These are phyloP conservation scores for Pseudocercospora crystallina DNA, from an alignment of 2,329 filamentous ascomycete species.

Conservation along the genomic window DNA sequence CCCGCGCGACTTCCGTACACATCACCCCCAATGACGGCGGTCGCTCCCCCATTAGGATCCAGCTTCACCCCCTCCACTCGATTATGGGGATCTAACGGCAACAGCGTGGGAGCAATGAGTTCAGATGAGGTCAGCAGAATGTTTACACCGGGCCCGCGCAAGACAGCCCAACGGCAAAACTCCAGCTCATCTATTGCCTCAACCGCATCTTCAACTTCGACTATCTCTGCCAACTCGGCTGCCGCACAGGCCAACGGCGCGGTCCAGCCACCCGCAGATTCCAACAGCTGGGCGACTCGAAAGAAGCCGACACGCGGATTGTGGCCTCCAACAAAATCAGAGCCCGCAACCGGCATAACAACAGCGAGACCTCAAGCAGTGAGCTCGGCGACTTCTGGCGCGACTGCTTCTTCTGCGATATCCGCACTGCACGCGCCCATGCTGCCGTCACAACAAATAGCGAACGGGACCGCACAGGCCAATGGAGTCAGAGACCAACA, in stretches of 20 bases:
- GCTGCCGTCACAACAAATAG: conserved; percentile 67
- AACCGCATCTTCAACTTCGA: conserved; percentile 64
- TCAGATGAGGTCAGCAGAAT: conserved; percentile 82
- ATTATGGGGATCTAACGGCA: conserved; percentile 60
- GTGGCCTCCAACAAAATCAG: conserved; percentile 66
- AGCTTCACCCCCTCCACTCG: conserved; percentile 37
- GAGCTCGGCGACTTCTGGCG: conserved; percentile 57
- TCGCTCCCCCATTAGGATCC: conserved; percentile 65
- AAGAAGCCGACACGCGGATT: conserved; percentile 57
- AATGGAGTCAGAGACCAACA: conserved; percentile 56
- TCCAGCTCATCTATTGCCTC: conserved; percentile 81
- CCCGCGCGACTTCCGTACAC: no score
- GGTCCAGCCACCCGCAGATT: conserved; percentile 40
- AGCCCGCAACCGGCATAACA: conserved; percentile 63
- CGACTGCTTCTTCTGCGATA: conserved; percentile 61
- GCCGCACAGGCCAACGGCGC: conserved; percentile 53
- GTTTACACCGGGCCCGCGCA: conserved; percentile 69
- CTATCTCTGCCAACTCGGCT: conserved; percentile 56
- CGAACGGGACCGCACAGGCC: conserved; percentile 58
- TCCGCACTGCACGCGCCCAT: conserved; percentile 64
- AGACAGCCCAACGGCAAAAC: conserved; percentile 80
- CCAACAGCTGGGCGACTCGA: conserved; percentile 44
- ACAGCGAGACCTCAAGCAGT: conserved; percentile 63
- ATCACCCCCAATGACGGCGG: conserved; percentile 58
- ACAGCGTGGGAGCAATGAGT: conserved; percentile 69